Base-by-base conservation (phyloP, 2,329 filamentous ascomycete genomes). In the Diplodia mutila region DNA sequence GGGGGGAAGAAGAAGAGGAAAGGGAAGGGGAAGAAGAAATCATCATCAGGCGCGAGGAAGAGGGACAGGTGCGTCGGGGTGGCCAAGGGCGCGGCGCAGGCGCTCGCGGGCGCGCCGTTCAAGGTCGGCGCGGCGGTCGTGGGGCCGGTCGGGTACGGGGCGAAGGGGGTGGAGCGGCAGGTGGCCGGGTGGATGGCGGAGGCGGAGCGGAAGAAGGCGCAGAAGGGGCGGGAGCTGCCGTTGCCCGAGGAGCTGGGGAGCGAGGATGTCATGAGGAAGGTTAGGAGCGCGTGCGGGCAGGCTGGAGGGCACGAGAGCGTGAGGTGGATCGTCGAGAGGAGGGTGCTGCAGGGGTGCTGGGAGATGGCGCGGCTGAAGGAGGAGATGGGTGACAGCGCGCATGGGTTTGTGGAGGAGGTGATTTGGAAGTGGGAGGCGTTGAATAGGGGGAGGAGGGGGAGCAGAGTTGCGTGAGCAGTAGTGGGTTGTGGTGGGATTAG, bases 241-340 rank as follows among this genome's bases (percentile, higher is more conserved):
- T 11, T 55, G 29, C 53, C 53, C 6, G 53, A 55, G 4, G 29
- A 21, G 7, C 2, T 54, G 5, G 52, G 52, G 14, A 29, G 18
- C 52, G 52, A 34, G 53, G 29, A 37, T 23, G 29, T 37, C 18
- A 23, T 21, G 53, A 34, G 14, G 53, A 55, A 55, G 53, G 32
- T 55, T 2, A 11, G 29, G 53, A 55, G 53, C 18, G 29, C 32
- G 32, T 32, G 29, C 2, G 53, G 7, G 29, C 21, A 37, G 32
- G 29, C n/a, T 29, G 53, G 53, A 3, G 53, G 53, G 29, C 53
- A 55, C 16, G 53, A 55, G 53, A 55, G 53, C 32, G 53, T 55
- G 1, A 34, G 32, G 9, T 34, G 29, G 53, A 23, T 55, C 3
- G 32, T 14, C 9, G 53, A 55, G 29, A 29, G 21, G 23, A 29